phyloP scores from a whole-genome alignment of 2,329 filamentous ascomycete genomes.

The Trichoderma simmonsii region DNA sequence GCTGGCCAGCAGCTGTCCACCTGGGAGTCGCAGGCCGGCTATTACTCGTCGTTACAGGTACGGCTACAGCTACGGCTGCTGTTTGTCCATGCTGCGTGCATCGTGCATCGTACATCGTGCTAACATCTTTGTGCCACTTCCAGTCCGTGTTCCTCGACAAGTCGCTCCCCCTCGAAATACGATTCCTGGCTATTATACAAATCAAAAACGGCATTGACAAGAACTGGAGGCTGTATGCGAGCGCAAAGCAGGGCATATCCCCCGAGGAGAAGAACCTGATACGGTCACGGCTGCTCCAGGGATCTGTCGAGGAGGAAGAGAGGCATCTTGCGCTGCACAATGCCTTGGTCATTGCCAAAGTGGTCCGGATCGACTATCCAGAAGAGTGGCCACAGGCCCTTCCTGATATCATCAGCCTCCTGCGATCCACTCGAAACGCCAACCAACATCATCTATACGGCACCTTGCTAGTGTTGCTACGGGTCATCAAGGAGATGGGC shows the following conservation, averaged over 20 bases:
- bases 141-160: constrained; percentile 73
- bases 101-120: background rate
- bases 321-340: constrained; percentile 79
- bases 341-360: constrained; percentile 81
- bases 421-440: constrained; percentile 52
- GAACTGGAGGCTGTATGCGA: constrained; percentile 72
- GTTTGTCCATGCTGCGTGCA: background rate
- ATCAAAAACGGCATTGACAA: constrained; percentile 96
- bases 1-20: constrained; percentile 67
- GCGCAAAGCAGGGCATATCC: constrained; percentile 61
- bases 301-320: constrained; percentile 74
- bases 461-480: constrained; percentile 72
- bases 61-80: constrained; percentile 54
- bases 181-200: constrained; percentile 88
- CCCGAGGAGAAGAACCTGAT: constrained; percentile 75
- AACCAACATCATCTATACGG: constrained; percentile 67
- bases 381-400: constrained; percentile 73
- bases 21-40: constrained; percentile 67
- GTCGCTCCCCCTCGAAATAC: constrained; percentile 70
- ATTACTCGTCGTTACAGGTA: constrained; percentile 68
- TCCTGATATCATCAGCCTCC: constrained; percentile 57
- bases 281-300: constrained; percentile 69
- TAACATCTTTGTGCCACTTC: background rate
- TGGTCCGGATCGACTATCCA: constrained; percentile 86
- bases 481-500: constrained; percentile 86